Evolutionary conservation across 164 flowering plant species (phyloP).

Genomic region (Kalanchoe fedtschenkoi): DNA sequence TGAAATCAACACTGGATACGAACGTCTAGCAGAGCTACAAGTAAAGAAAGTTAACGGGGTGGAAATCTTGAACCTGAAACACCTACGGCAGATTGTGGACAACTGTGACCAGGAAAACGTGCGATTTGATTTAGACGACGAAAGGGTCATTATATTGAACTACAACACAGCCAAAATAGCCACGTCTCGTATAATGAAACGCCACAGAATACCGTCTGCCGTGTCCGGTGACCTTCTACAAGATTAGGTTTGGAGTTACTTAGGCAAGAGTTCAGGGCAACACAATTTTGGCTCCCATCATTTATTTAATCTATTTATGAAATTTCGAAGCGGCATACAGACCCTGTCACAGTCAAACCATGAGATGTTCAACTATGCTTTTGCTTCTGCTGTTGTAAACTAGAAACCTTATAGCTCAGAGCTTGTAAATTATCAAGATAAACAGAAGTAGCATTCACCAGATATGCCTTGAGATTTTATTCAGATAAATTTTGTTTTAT

Average conservation of each 20-base stretch:
- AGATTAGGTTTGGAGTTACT: slow-evolving; percentile 12
- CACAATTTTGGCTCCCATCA: background rate
- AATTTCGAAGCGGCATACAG: background rate
- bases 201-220: slow-evolving; percentile 80
- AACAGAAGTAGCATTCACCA: background rate
- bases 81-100: slow-evolving; percentile 60
- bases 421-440: background rate
- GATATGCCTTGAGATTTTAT: too few relatives aligned
- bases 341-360: background rate
- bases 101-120: slow-evolving; percentile 40
- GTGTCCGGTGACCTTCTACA: slow-evolving; percentile 54
- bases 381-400: background rate
- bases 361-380: background rate
- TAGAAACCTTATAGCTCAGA: background rate
- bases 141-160: slow-evolving; percentile 65
- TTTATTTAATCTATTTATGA: background rate
- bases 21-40: slow-evolving; percentile 85
- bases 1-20: slow-evolving; percentile 86
- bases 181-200: slow-evolving; percentile 62
- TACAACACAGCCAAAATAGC: slow-evolving; percentile 54
- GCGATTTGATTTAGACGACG: slow-evolving; percentile 88
- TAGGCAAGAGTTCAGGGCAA: background rate
- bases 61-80: slow-evolving; percentile 67
- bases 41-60: slow-evolving; percentile 50
- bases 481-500: too few relatives aligned